Percentiles rank a stretch among this genome's conserved stretches.
Evolutionary conservation across 139 green algal genomes (phyloP).

Genomic region (Prasinococcaceae sp.): DNA sequence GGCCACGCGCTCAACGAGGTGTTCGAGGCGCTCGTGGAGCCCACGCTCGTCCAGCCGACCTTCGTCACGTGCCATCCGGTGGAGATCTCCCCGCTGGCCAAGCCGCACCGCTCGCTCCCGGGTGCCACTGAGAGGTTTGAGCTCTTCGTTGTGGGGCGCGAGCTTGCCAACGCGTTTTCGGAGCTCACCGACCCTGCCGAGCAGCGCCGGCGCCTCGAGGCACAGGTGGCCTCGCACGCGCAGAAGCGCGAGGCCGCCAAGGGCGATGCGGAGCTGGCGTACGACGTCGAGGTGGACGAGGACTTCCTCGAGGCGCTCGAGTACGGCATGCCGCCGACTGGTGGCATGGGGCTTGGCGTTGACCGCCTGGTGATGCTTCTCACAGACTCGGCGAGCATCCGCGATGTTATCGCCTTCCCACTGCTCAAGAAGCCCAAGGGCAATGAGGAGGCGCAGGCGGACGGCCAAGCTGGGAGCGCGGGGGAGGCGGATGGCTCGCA

Average conservation of each 20-base stretch:
- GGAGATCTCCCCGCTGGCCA: conserved; percentile 87
- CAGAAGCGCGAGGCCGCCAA: not conserved
- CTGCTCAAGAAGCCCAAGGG: conserved; percentile 75
- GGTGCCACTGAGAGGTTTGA: conserved; percentile 91
- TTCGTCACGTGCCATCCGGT: conserved; percentile 91
- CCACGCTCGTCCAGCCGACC: conserved; percentile 73
- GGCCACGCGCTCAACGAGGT: conserved; percentile 76
- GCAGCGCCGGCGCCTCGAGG: conserved; percentile 77
- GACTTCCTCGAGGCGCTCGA: conserved; percentile 93
- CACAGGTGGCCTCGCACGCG: conserved; percentile 50
- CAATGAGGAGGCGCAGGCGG: too few relatives aligned
- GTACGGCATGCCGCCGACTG: conserved; percentile 92
- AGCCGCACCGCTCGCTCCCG: conserved; percentile 64
- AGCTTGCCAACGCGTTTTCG: conserved; percentile 89
- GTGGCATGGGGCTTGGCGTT: conserved; percentile 91
- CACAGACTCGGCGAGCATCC: conserved; percentile 76
- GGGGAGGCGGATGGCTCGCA: too few relatives aligned
- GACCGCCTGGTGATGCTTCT: conserved; percentile 96
- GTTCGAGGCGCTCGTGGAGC: conserved; percentile 84
- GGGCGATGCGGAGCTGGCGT: conserved; percentile 19
- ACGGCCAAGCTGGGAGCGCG: too few relatives aligned
- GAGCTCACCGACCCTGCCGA: conserved; percentile 95
- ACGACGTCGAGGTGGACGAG: conserved; percentile 63
- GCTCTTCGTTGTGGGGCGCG: conserved; percentile 82
- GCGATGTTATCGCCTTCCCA: conserved; percentile 95